Conservation (phyloP, 1,284 basidiomycete species). For the Pterulicium gracile region DNA sequence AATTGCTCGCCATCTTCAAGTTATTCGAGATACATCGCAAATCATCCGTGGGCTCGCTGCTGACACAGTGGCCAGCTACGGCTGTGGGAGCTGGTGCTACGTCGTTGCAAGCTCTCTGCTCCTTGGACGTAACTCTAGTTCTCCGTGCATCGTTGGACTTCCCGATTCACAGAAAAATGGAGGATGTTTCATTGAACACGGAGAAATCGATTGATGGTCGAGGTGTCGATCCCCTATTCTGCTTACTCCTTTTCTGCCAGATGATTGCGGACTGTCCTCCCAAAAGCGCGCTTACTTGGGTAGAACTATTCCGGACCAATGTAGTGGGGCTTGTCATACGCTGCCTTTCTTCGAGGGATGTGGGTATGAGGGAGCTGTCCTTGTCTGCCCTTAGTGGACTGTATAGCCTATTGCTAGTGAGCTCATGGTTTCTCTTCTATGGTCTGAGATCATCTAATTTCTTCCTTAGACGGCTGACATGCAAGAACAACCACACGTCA, state of each 20-base stretch:
- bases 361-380: constrained; percentile 46
- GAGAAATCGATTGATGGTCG: constrained; percentile 20
- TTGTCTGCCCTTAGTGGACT: constrained; percentile 42
- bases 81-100: constrained; percentile 29
- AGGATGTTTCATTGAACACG: constrained; percentile 18
- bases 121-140: constrained; percentile 58
- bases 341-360: constrained; percentile 61
- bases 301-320: constrained; percentile 79
- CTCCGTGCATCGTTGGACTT: constrained; percentile 69
- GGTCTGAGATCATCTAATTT: constrained; percentile 9
- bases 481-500: constrained; percentile 72
- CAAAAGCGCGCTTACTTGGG: constrained; percentile 64
- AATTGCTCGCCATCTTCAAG: constrained; percentile 63
- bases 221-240: constrained; percentile 73
- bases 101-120: constrained; percentile 55
- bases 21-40: constrained; percentile 71
- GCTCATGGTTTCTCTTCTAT: constrained; percentile 11
- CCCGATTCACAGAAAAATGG: constrained; percentile 46
- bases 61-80: constrained; percentile 50
- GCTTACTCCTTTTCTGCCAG: constrained; percentile 58
- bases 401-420: constrained; percentile 45
- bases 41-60: constrained; percentile 48
- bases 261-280: constrained; percentile 48
- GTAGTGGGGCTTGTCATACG: constrained; percentile 67
- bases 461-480: constrained; percentile 47